Evolutionary conservation across 306 rosid genomes (phyloP).

Genomic region (Sicyos edulis): DNA sequence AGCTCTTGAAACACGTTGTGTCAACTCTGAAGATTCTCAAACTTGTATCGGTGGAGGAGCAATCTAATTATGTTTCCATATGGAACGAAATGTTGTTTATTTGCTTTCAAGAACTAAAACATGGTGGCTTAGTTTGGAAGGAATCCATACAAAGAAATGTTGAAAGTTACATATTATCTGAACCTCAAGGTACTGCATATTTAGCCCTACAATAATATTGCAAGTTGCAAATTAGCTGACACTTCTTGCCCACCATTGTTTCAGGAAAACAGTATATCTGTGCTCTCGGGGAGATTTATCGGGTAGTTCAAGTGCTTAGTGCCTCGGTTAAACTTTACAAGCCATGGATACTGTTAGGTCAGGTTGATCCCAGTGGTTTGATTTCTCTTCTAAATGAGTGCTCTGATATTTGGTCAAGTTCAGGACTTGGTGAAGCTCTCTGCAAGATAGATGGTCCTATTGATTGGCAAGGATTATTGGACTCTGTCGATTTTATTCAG

Average conservation of each 20-base stretch:
- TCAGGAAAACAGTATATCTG: conserved; percentile 55
- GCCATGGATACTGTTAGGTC: conserved; percentile 59
- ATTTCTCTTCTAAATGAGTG: conserved; percentile 53
- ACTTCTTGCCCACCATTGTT: neutral
- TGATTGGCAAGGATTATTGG: conserved; percentile 41
- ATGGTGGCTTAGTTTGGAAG: conserved; percentile 75
- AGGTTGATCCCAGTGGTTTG: conserved; percentile 37
- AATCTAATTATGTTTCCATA: conserved; percentile 46
- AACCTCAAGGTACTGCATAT: conserved; percentile 52
- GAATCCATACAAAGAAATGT: conserved; percentile 46
- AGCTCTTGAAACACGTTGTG: conserved; percentile 56
- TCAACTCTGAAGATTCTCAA: conserved; percentile 56
- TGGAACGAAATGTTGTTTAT: conserved; percentile 56
- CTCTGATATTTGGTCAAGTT: conserved; percentile 56
- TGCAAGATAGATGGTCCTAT: conserved; percentile 31
- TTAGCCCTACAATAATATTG: conserved; percentile 23
- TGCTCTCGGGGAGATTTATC: conserved; percentile 82
- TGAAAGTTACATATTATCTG: conserved; percentile 45
- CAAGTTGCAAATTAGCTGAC: conserved; percentile 6
- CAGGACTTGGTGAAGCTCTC: conserved; percentile 76
- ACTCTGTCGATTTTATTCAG: conserved; percentile 52
- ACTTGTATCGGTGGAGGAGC: conserved; percentile 59
- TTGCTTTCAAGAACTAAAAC: conserved; percentile 74
- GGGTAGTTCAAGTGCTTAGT: conserved; percentile 62
- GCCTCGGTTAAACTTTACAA: conserved; percentile 58